A percentile compares a stretch with the other conserved stretches of the same genome.
Conservation (phyloP, 768 basidiomycete genomes). For the Leucocoprinus birnbaumii region DNA sequence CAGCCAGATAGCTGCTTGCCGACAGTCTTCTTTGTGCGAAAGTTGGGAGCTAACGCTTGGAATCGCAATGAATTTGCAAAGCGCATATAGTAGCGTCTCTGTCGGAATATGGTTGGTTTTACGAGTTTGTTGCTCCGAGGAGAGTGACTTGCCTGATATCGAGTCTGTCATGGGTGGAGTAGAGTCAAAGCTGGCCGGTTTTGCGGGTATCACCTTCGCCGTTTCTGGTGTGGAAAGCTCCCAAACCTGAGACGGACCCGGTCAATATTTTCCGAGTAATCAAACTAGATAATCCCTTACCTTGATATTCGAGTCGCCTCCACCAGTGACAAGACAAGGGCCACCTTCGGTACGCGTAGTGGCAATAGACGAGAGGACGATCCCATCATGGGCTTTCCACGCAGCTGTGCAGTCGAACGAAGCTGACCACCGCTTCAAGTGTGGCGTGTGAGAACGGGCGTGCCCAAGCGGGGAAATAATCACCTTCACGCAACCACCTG, state of each 20-base stretch:
- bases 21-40: slow-evolving; percentile 77
- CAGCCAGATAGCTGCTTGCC: slow-evolving; percentile 92
- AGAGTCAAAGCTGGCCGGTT: neutral
- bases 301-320: slow-evolving; percentile 84
- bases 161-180: slow-evolving; percentile 11
- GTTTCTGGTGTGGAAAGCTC: slow-evolving; percentile 35
- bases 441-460: slow-evolving; percentile 1
- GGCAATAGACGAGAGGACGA: slow-evolving; percentile 77
- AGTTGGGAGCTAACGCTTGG: slow-evolving; percentile 78
- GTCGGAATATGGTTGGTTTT: neutral
- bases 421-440: slow-evolving; percentile 68
- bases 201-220: slow-evolving; percentile 15
- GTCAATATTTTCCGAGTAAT: neutral
- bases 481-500: slow-evolving; percentile 73
- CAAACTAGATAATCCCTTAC: slow-evolving; percentile 30
- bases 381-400: slow-evolving; percentile 81
- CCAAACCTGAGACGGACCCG: slow-evolving; percentile 43
- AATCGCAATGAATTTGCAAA: slow-evolving; percentile 84
- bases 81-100: slow-evolving; percentile 77
- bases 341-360: slow-evolving; percentile 30
- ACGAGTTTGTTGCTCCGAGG: neutral
- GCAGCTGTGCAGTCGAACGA: slow-evolving; percentile 83
- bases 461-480: slow-evolving; percentile 2
- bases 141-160: slow-evolving; percentile 20
- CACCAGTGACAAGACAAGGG: slow-evolving; percentile 68